Base-by-base conservation (phyloP, 2,329 filamentous ascomycete genomes). In the Talaromyces sp. region DNA sequence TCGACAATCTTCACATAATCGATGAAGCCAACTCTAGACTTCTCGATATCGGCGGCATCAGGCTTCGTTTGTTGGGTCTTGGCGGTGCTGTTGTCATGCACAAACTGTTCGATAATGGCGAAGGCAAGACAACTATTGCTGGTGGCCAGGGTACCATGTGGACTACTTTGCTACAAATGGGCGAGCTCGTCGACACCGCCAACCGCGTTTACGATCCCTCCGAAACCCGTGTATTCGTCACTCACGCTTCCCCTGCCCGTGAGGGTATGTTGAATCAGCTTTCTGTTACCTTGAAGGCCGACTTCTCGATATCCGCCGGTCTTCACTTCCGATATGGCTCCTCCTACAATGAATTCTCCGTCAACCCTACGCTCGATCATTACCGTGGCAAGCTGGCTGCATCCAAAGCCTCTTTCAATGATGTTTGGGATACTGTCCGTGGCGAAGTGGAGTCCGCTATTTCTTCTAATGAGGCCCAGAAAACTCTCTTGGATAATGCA, bases 111-210 rank as follows among this genome's bases (percentile, higher is more conserved):
- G 94, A 99, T 75, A 99, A 99, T 66, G 94, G 94, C 56, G 94
- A 99, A 71, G 94, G 94, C 61, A 87, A 93, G 75, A 99, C 94
- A 53, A 99, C 95, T 1, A 99, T 99, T 75, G 94, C 94, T 21
- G 94, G 94, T 71, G 94, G 94, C 19, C 94, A 99, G 75, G 94
- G 94, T 62, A 99, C 94, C 46, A 99, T 99, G 94, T 99, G 94
- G 94, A 99, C 94, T 7, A 99, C 94, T 6, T 80, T 99, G 31
- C 77, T 99, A 63, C 94, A 99, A 77, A 99, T 99, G 89, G 94
- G 94, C 55, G 94, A 99, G 77, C 81, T 99, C 52, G 91, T 99
- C 56, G 94, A 99, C 73, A 99, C 95, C 3, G 94, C 94, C 17
- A 96, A 97, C 75, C 90, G 94, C 67, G 94, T 99, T 60, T 99